Conservation (phyloP, 2,329 filamentous ascomycete genomes). For the Aspergillus proliferans region DNA sequence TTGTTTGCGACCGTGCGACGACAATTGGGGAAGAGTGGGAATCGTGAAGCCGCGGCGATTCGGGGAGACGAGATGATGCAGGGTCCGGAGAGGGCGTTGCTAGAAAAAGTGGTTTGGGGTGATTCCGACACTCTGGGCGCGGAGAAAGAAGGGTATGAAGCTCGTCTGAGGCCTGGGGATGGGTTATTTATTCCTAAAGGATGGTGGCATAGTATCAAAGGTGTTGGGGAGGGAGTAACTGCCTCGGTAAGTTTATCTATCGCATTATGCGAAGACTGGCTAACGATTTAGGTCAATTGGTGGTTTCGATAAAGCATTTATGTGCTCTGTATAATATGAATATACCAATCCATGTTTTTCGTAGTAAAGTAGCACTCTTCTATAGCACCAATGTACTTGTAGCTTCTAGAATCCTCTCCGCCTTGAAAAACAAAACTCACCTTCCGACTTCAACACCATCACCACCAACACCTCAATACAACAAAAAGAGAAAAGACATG, state of each 20-base stretch:
- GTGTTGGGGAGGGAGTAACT: constrained; percentile 52
- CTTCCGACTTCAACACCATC: background rate
- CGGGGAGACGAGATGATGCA: constrained; percentile 88
- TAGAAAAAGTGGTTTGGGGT: constrained; percentile 69
- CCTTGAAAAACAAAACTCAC: background rate
- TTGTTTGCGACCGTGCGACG: constrained; percentile 55
- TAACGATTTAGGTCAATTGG: constrained; percentile 58
- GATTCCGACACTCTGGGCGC: constrained; percentile 20
- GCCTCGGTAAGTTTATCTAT: constrained; percentile 45
- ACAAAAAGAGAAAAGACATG: constrained; percentile 14
- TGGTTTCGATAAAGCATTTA: constrained; percentile 58
- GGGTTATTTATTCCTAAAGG: constrained; percentile 72
- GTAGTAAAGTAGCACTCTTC: background rate
- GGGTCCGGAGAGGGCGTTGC: constrained; percentile 59
- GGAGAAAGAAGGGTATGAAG: constrained; percentile 41
- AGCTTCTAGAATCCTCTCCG: constrained; percentile 15
- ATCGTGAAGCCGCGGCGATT: constrained; percentile 44
- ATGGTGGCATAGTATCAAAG: constrained; percentile 82
- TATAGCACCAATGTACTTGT: background rate
- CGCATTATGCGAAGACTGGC: background rate
- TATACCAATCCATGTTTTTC: background rate
- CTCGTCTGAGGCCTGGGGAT: constrained; percentile 58
- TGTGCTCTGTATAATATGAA: background rate
- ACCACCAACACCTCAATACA: background rate
- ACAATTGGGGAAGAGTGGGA: constrained; percentile 29